Conservation (phyloP, 2,329 filamentous ascomycete genomes). For the Ascochyta clinopodiicola region DNA sequence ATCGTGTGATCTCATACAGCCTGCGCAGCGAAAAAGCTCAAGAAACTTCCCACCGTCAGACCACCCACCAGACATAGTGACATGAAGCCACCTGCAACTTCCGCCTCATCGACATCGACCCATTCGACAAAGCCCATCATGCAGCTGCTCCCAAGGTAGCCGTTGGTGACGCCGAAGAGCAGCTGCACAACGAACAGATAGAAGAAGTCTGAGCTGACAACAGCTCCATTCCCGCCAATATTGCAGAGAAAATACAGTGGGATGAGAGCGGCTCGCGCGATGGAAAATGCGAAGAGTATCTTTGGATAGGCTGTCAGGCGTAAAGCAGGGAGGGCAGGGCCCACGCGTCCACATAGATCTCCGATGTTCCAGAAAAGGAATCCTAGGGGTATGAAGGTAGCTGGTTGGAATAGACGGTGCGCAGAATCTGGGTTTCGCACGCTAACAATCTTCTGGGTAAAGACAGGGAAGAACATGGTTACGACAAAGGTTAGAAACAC, state of each 20-base stretch:
- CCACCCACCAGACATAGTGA: constrained; percentile 86
- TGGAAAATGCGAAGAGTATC: constrained; percentile 70
- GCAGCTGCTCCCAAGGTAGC: constrained; percentile 82
- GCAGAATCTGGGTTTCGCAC: constrained; percentile 53
- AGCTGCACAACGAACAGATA: constrained; percentile 86
- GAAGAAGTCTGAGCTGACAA: constrained; percentile 81
- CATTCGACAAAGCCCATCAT: constrained; percentile 90
- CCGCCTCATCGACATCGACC: constrained; percentile 82
- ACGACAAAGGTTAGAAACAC: constrained; percentile 81
- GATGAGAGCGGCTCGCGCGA: constrained; percentile 73
- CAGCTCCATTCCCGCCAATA: constrained; percentile 71
- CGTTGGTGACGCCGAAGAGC: constrained; percentile 83
- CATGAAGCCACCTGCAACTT: constrained; percentile 95
- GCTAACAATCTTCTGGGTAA: constrained; percentile 66
- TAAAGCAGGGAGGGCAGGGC: constrained; percentile 65
- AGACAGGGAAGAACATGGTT: constrained; percentile 95
- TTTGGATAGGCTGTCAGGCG: constrained; percentile 67
- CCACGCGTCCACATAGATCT: constrained; percentile 78
- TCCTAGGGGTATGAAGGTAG: constrained; percentile 84
- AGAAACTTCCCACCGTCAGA: constrained; percentile 80
- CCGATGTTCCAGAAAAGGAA: constrained; percentile 95
- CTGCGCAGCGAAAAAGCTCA: constrained; percentile 69
- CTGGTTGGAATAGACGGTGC: constrained; percentile 69
- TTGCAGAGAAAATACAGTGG: constrained; percentile 93
- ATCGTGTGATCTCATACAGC: neutral